Conservation (phyloP, 2,329 filamentous ascomycete species). For the Ascochyta rabiei region DNA sequence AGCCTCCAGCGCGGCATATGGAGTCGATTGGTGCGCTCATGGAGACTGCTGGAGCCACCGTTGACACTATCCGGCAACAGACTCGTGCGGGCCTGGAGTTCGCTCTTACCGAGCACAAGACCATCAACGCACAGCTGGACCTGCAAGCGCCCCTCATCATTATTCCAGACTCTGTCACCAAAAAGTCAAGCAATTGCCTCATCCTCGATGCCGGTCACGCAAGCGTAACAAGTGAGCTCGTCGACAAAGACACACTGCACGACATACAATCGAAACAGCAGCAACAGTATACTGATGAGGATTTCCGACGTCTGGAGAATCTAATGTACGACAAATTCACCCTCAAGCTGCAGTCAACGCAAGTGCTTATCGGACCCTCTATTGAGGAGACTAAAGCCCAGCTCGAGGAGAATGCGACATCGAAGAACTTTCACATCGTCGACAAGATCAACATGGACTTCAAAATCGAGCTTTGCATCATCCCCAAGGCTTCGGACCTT, state of each 20-base stretch:
- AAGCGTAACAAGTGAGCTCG: constrained; percentile 89
- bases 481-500: constrained; percentile 93
- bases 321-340: constrained; percentile 98
- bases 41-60: constrained; percentile 93
- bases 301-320: constrained; percentile 84
- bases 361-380: constrained; percentile 92
- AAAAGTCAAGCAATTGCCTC: constrained; percentile 79
- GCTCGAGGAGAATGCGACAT: constrained; percentile 69
- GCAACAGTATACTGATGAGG: constrained; percentile 84
- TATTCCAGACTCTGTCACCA: constrained; percentile 88
- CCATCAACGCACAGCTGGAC: constrained; percentile 93
- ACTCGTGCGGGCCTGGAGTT: constrained; percentile 95
- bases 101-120: constrained; percentile 96
- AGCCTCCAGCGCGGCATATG: constrained; percentile 95
- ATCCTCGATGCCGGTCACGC: constrained; percentile 97
- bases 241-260: constrained; percentile 86
- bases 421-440: constrained; percentile 82
- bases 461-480: constrained; percentile 90
- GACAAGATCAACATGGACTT: constrained; percentile 98
- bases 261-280: constrained; percentile 91
- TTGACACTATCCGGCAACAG: constrained; percentile 93
- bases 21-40: constrained; percentile 95
- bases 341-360: constrained; percentile 90
- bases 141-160: constrained; percentile 96
- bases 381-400: constrained; percentile 89